A percentile compares a stretch with the other conserved stretches of the same genome.
phyloP scores from a whole-genome alignment of 2,329 filamentous ascomycete species.

The Cordyceps farinosa region DNA sequence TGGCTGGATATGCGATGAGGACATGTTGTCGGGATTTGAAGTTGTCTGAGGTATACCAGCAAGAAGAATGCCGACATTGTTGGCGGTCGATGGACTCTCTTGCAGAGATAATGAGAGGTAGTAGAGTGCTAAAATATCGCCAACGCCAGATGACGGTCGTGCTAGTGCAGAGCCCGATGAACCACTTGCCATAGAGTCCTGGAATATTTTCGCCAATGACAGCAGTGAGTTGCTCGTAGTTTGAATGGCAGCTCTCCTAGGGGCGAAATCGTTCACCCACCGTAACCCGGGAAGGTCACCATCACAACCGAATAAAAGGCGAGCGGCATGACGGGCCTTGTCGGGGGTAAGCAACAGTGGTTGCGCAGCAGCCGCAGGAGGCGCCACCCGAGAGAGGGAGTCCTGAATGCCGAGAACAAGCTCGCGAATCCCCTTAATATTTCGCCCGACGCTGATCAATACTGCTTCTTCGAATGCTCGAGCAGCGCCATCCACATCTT shows the following conservation, averaged over 20 bases:
- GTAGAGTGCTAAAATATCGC: conserved; percentile 91
- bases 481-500: conserved; percentile 76
- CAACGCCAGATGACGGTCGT: conserved; percentile 69
- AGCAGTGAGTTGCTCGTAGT: conserved; percentile 94
- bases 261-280: conserved; percentile 65
- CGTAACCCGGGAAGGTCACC: conserved; percentile 77
- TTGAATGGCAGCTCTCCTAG: conserved; percentile 76
- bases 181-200: conserved; percentile 85
- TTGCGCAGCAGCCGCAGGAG: conserved; percentile 16
- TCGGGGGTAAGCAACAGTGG: conserved; percentile 81
- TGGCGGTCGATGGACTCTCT: conserved; percentile 93
- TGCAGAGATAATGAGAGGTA: conserved; percentile 93
- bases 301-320: conserved; percentile 71
- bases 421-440: conserved; percentile 66
- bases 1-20: conserved; percentile 24
- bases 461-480: conserved; percentile 94
- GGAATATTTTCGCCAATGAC: conserved; percentile 94
- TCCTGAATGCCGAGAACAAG: conserved; percentile 75
- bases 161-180: conserved; percentile 51
- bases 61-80: conserved; percentile 96
- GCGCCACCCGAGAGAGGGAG: conserved; percentile 53
- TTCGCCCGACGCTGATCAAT: conserved; percentile 75
- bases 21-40: conserved; percentile 29
- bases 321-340: conserved; percentile 76
- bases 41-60: conserved; percentile 77